Conservation (phyloP, 192 early-diverging fungal genomes). For the Jimgerdemannia flammicorona region DNA sequence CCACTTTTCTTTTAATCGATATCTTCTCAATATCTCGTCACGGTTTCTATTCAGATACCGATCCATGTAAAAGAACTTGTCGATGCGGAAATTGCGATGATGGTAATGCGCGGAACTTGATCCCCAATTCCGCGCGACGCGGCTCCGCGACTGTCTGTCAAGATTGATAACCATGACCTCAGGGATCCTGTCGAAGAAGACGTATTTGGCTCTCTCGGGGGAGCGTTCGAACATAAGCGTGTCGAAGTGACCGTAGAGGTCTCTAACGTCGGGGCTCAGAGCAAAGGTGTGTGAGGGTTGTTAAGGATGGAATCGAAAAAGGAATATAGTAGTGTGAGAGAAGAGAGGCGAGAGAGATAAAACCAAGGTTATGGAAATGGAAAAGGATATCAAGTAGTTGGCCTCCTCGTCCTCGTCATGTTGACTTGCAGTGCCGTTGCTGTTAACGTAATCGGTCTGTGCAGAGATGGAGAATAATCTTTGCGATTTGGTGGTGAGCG, state of each 20-base stretch:
- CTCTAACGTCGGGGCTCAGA: background rate
- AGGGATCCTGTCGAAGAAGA: background rate
- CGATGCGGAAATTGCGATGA: background rate
- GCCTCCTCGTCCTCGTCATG: conserved; percentile 16
- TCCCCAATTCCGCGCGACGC: background rate
- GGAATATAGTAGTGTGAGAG: background rate
- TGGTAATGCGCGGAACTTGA: background rate
- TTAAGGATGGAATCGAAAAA: conserved; percentile 1
- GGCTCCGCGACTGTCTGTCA: background rate
- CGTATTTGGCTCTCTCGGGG: background rate
- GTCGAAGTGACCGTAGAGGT: conserved; percentile 24
- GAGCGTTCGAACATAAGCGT: conserved; percentile 22
- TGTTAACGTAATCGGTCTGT: conserved; percentile 5
- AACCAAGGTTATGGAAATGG: background rate
- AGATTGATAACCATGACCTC: conserved; percentile 2
- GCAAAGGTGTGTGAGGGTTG: conserved; percentile 8
- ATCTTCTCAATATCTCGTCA: background rate
- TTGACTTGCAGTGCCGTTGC: background rate
- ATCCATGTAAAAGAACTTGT: conserved; percentile 31
- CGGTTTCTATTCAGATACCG: conserved; percentile 27
- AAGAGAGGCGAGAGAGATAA: conserved; percentile 1
- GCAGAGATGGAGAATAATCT: conserved; percentile 20
- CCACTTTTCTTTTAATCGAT: background rate
- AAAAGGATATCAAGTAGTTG: conserved; percentile 25
- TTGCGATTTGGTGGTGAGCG: background rate